Evolutionary conservation across 2,329 filamentous ascomycete species (phyloP), one percentile per base, ranked within the genome.

Genomic region (Calonectria montana): DNA sequence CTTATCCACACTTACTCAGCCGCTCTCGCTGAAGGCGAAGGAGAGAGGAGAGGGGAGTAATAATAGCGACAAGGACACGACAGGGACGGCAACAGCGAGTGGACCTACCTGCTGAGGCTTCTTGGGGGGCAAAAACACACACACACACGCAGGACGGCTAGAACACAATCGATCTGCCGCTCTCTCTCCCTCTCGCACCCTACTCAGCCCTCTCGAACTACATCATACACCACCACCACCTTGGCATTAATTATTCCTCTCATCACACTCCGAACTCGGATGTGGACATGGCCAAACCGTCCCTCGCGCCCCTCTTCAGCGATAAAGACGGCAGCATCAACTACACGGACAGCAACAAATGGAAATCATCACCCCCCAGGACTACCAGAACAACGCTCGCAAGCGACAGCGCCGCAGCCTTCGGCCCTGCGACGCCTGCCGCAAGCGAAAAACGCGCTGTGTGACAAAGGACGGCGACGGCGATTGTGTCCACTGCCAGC

Each of bases 391-490:
- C 66, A 77, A 75, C 67, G 69, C 76, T 55, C 76, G 76, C 59
- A 81, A 81, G 73, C 78, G 80, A 10, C 80, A 77, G 65, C 77
- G 78, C 23, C 79, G 80, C 55, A 80, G 76, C 48, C 72, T 75
- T 13, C 75, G 80, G 25, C 81, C 81, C 35, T 82, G 81, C 72
- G 81, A 82, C 43, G 78, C 81, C 59, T 82, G 81, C 48, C 80
- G 81, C 39, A 81, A 79, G 75, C 75, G 81, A 63, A 82, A 82
- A 72, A 80, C 79, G 59, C 79, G 80, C 61, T 82, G 80, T 72
- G 78, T 82, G n/a, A 80, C 77, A 27, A 78, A 79, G 47, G 75
- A 80, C n/a, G 79, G 78, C 63, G 75, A 80, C 18, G 71, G 74
- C 13, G 74, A 78, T 53, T 80, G 79, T 69, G 76, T 80, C 23